A percentile compares a stretch with the other conserved stretches of the same genome.
Evolutionary conservation across 176 grass and related monocot genomes (phyloP).

Genomic region (Carex myosuroides): DNA sequence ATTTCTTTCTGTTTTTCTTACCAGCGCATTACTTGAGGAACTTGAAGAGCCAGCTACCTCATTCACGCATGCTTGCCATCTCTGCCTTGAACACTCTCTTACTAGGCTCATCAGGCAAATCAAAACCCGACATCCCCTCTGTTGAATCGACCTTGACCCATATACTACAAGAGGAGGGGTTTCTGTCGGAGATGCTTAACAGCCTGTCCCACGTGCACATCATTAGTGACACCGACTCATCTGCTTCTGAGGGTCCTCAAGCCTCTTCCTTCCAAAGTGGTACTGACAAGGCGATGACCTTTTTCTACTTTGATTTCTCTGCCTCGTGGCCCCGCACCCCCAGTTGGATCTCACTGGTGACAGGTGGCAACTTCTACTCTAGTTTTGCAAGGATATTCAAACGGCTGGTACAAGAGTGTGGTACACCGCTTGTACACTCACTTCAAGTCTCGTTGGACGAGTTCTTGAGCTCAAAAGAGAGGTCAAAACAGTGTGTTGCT

Average conservation of each 20-base stretch:
- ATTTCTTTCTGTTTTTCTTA: slow-evolving; percentile 18
- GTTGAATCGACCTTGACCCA: slow-evolving; percentile 56
- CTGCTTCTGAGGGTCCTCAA: slow-evolving; percentile 51
- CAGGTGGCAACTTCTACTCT: slow-evolving; percentile 58
- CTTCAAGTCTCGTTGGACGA: slow-evolving; percentile 56
- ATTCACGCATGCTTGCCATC: slow-evolving; percentile 95
- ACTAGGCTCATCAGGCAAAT: slow-evolving; percentile 50
- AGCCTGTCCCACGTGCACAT: slow-evolving; percentile 84
- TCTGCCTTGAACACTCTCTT: slow-evolving; percentile 90
- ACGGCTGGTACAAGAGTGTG: slow-evolving; percentile 88
- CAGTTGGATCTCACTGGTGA: slow-evolving; percentile 77
- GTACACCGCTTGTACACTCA: slow-evolving; percentile 45
- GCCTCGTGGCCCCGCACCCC: slow-evolving; percentile 86
- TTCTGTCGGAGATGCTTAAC: slow-evolving; percentile 64
- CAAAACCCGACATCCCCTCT: slow-evolving; percentile 18
- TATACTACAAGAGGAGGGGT: slow-evolving; percentile 69
- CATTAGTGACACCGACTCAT: slow-evolving; percentile 68
- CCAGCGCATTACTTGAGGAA: slow-evolving; percentile 87
- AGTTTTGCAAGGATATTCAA: slow-evolving; percentile 96
- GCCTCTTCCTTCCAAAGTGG: slow-evolving; percentile 76
- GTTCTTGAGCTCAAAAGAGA: slow-evolving; percentile 87
- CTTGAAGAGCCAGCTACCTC: slow-evolving; percentile 94
- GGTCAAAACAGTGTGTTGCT: slow-evolving; percentile 91
- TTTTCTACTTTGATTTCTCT: slow-evolving; percentile 97
- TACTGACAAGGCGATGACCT: slow-evolving; percentile 74